Base-by-base conservation (phyloP, 352 stramenopile genomes). In the Pythium coloratum region DNA sequence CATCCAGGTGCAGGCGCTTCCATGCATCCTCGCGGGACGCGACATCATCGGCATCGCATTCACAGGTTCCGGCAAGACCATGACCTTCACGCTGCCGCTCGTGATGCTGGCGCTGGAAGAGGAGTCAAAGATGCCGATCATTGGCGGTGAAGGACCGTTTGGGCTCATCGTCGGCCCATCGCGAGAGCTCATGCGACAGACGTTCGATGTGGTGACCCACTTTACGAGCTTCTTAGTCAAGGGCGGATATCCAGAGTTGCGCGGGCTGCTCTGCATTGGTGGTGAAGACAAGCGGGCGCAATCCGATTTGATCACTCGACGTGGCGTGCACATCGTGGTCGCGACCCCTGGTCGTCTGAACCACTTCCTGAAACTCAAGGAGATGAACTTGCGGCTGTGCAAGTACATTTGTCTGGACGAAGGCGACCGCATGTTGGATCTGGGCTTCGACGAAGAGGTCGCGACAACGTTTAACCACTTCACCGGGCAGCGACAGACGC, bases 21-120 rank as follows among this genome's bases (percentile, higher is more conserved):
- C 97, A 24, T 98, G 98, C 36, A 98, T 98, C 55, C 84, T 99
- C 33, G 90, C 95, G 1, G 96, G 96, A 18, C 88, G 97, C 42
- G 97, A 99, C 76, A 97, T 99, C 81, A 98, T 99, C 50, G 98
- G 98, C 55, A 99, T 99, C 71, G 97, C 97, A 9, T 99, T 99
- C 76, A 99, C 97, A 4, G 97, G 97, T 5, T 98, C 84, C 1
- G 98, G 98, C n/a, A 99, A 99, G 78, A 99, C 97, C 0, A 83
- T 99, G 34, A 98, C 96, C 12, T 99, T 99, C 81, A 97, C 86
- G 16, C 73, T 99, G 44, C 97, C 97, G 38, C 75, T 99, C 14
- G 90, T 99, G 44, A 98, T 99, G 91, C 82, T 98, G 26, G 92
- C 97, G 46, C 81, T 99, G 30, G 97, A 99, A 72, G 91, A 99